Base-by-base conservation (phyloP, 2,329 filamentous ascomycete genomes). In the Lojkania enalia region DNA sequence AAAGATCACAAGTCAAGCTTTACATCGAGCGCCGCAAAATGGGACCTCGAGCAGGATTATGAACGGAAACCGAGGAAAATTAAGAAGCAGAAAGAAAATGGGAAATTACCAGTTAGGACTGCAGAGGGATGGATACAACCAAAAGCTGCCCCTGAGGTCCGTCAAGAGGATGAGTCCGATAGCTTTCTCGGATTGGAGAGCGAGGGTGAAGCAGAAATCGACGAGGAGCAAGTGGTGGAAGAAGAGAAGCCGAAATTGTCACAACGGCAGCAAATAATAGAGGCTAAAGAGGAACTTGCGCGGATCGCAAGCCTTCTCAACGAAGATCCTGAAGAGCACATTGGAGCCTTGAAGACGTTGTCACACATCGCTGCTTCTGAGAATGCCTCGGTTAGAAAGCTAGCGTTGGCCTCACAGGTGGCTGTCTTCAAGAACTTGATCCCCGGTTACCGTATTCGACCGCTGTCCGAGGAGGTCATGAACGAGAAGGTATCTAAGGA, bases 381-480 rank as follows among this genome's bases (percentile, higher is more conserved):
- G 12, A 84, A 91, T 51, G 70, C 81, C 12, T 84, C 86, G 2
- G 85, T 99, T 40, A 86, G 88, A 73, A 96, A 95, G 71, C 78
- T 99, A 49, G 85, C 88, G 5, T 75, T 99, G 52, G 88, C 86
- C 36, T 90, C 94, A 16, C 91, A 96, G 71, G 80, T 94, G 66
- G 82, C 91, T 0, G 84, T 97, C 11, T 99, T 92, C 77, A 96
- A 92, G 69, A 94, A 97, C 70, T 82, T 96, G 35, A 97, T 99
- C 47, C 94, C 94, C 0, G 94, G 94, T 16, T 99, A 99, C 69
- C 82, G 94, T 49, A 97, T 99, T 74, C 85, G 94, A 14, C 87
- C 90, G 1, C 75, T 90, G 3, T 77, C 80, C 1, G 89, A 95
- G 48, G 86, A 90, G 21, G 83, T 86, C 33, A 78, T 86, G 63